Conservation (phyloP, 1,284 basidiomycete genomes). For the Ceratobasidium sp. region DNA sequence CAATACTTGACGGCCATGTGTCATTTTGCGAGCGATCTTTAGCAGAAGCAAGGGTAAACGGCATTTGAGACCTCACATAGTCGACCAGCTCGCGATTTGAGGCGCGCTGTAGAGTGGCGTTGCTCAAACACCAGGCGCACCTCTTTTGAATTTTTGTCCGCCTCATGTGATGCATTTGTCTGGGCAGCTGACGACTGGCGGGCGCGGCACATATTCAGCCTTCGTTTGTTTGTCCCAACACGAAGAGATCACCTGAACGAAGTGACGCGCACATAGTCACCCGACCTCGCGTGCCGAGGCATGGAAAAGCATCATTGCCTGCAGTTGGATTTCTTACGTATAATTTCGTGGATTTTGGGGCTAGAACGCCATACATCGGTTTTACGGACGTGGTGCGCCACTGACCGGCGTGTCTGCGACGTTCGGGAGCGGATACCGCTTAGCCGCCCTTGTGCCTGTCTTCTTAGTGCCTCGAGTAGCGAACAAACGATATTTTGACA, state of each 20-base stretch:
- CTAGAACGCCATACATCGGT: background rate
- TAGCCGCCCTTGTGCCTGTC: background rate
- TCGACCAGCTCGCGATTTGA: background rate
- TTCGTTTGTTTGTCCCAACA: slow-evolving; percentile 8
- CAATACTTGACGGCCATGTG: no score
- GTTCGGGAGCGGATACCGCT: background rate
- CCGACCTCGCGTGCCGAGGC: background rate
- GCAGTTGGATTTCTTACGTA: background rate
- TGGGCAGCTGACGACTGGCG: background rate
- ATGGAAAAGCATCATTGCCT: background rate
- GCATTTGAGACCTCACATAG: background rate
- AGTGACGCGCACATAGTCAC: slow-evolving; percentile 35
- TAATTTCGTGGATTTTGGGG: background rate
- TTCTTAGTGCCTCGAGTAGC: background rate
- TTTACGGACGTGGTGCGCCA: background rate
- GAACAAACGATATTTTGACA: slow-evolving; percentile 18
- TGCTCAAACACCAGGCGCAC: background rate
- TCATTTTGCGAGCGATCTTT: no score
- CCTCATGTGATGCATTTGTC: background rate
- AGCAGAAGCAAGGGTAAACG: background rate
- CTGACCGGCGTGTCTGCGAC: background rate
- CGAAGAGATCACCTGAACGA: slow-evolving; percentile 1
- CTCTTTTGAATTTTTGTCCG: background rate
- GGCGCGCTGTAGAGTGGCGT: background rate
- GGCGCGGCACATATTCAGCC: background rate